Evolutionary conservation across 2,329 filamentous ascomycete genomes (phyloP).

Genomic region (Talaromyces sp.): DNA sequence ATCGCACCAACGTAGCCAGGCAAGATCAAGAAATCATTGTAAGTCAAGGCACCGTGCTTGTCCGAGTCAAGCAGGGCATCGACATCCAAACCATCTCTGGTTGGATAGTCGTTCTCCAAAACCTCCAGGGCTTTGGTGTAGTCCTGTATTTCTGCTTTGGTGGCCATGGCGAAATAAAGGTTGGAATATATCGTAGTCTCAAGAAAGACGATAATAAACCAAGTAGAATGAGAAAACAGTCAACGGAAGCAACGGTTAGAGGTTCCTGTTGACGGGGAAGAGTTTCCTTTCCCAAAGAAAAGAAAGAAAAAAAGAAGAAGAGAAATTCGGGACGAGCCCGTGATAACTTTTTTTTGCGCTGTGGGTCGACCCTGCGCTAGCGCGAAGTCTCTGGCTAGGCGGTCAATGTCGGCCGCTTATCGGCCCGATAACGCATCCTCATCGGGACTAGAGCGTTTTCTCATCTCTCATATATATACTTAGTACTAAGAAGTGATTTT

Average conservation of each 20-base stretch:
- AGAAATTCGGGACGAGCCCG: background rate
- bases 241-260: conserved; percentile 40
- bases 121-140: conserved; percentile 71
- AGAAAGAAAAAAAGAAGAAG: conserved; percentile 37
- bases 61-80: conserved; percentile 84
- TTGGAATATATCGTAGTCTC: conserved; percentile 15
- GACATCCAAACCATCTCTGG: conserved; percentile 80
- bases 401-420: background rate
- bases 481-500: too few species aligned
- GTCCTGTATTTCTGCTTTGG: conserved; percentile 63
- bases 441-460: background rate
- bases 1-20: conserved; percentile 84
- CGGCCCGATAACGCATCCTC: background rate
- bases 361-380: conserved; percentile 9
- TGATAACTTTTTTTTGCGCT: conserved; percentile 12
- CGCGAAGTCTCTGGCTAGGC: background rate
- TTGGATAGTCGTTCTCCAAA: conserved; percentile 70
- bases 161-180: conserved; percentile 58
- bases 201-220: conserved; percentile 15
- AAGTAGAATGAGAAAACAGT: conserved; percentile 32
- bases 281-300: conserved; percentile 54
- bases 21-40: conserved; percentile 97
- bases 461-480: too few species aligned
- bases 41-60: conserved; percentile 89
- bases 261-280: conserved; percentile 57